Conservation (phyloP, 1,284 basidiomycete genomes). For the Leccinum laetum region DNA sequence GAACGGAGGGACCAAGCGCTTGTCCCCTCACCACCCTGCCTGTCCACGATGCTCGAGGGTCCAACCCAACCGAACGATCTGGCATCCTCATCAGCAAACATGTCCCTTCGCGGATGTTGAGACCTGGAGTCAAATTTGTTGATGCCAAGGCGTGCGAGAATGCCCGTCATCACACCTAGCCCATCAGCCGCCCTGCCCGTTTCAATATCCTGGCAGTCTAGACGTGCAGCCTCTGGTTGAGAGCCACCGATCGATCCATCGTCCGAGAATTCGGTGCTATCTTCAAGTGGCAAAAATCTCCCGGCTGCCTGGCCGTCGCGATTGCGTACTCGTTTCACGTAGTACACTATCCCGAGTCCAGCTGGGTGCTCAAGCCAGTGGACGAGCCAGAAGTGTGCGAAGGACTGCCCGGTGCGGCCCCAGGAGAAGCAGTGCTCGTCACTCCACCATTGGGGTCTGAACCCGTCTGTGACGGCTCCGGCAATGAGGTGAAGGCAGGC, state of each 20-base stretch:
- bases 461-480: constrained; percentile 24
- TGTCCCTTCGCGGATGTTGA: constrained; percentile 51
- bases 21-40: constrained; percentile 32
- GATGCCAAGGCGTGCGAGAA: constrained; percentile 25
- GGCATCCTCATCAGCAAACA: constrained; percentile 44
- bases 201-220: constrained; percentile 6
- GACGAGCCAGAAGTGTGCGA: constrained; percentile 10
- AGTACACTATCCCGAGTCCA: constrained; percentile 42
- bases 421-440: constrained; percentile 7
- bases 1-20: constrained; percentile 57
- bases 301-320: constrained; percentile 8
- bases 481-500: constrained; percentile 28
- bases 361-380: constrained; percentile 21
- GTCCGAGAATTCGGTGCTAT: constrained; percentile 22
- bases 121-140: constrained; percentile 9
- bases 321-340: constrained; percentile 28
- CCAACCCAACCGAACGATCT: constrained; percentile 24
- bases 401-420: constrained; percentile 9
- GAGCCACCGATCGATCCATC: constrained; percentile 7
- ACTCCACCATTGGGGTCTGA: constrained; percentile 15
- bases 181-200: not conserved
- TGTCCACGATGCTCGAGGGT: constrained; percentile 32
- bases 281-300: constrained; percentile 21
- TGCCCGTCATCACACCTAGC: constrained; percentile 12
- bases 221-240: constrained; percentile 5